phyloP scores from a whole-genome alignment of 2,329 filamentous ascomycete species.

The Chaetomium sp. region DNA sequence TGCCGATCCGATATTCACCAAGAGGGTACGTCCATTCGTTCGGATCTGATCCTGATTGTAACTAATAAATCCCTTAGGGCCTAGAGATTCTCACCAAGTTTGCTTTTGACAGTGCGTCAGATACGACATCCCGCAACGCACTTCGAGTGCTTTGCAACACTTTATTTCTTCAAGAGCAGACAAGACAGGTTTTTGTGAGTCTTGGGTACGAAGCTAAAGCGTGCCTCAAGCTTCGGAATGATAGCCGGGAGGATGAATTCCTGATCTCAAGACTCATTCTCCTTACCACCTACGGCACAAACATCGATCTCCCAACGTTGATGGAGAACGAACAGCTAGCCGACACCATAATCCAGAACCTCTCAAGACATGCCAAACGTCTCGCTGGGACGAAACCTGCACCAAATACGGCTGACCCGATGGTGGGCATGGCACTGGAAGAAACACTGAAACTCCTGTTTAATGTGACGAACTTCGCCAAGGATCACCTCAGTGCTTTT shows the following conservation, averaged over 20 bases:
- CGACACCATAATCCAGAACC: constrained; percentile 61
- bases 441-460: constrained; percentile 86
- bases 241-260: constrained; percentile 80
- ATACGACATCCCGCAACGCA: constrained; percentile 63
- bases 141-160: constrained; percentile 82
- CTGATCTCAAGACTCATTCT: constrained; percentile 73
- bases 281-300: constrained; percentile 69
- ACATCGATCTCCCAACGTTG: constrained; percentile 58
- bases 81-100: constrained; percentile 65
- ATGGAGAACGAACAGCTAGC: constrained; percentile 61
- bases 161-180: constrained; percentile 60
- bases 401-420: constrained; percentile 40
- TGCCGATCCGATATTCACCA: constrained; percentile 79
- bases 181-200: constrained; percentile 67
- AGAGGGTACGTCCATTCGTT: constrained; percentile 47
- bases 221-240: constrained; percentile 64
- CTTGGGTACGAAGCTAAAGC: constrained; percentile 60
- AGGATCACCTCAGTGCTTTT: constrained; percentile 55
- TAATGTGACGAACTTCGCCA: constrained; percentile 74
- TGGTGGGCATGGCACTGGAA: constrained; percentile 71
- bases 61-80: constrained; percentile 45
- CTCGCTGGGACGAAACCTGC: constrained; percentile 23
- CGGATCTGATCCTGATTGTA: not conserved
- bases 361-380: constrained; percentile 60
- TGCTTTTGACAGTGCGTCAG: constrained; percentile 61